phyloP scores from a whole-genome alignment of 2,329 filamentous ascomycete genomes.

The Sclerotinia sclerotiorum region DNA sequence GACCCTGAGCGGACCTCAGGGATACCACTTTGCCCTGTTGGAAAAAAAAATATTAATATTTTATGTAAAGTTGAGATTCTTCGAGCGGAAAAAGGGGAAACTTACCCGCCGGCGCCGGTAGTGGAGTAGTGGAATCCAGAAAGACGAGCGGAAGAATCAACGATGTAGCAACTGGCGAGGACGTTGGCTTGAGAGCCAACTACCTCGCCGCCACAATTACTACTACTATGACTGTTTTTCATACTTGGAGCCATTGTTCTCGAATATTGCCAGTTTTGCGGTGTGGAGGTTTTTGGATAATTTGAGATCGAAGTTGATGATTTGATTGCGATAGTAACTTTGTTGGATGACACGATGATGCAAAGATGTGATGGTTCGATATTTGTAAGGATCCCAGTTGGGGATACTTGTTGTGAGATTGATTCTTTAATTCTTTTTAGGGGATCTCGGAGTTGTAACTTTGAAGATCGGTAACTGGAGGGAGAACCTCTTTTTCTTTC shows the following conservation, averaged over 20 bases:
- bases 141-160: conserved; percentile 70
- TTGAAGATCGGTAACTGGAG: not conserved
- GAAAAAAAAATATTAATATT: conserved; percentile 30
- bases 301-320: not conserved
- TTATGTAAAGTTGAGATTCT: not conserved
- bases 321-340: conserved; percentile 18
- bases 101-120: conserved; percentile 77
- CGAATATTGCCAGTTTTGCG: conserved; percentile 40
- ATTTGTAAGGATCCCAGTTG: not conserved
- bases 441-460: not conserved
- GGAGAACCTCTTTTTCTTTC: not conserved
- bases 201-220: conserved; percentile 67
- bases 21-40: conserved; percentile 84
- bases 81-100: conserved; percentile 15
- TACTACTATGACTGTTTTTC: conserved; percentile 56
- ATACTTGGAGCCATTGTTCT: conserved; percentile 40
- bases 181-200: conserved; percentile 63
- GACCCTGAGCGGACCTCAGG: conserved; percentile 70
- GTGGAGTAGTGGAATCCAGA: conserved; percentile 93
- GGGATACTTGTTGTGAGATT: not conserved
- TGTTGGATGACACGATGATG: not conserved
- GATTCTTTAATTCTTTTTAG: not conserved
- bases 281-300: conserved; percentile 24
- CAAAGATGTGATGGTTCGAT: not conserved
- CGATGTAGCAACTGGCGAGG: conserved; percentile 88